phyloP scores from a whole-genome alignment of 1,284 basidiomycete species.

The Inonotus obliquus region DNA sequence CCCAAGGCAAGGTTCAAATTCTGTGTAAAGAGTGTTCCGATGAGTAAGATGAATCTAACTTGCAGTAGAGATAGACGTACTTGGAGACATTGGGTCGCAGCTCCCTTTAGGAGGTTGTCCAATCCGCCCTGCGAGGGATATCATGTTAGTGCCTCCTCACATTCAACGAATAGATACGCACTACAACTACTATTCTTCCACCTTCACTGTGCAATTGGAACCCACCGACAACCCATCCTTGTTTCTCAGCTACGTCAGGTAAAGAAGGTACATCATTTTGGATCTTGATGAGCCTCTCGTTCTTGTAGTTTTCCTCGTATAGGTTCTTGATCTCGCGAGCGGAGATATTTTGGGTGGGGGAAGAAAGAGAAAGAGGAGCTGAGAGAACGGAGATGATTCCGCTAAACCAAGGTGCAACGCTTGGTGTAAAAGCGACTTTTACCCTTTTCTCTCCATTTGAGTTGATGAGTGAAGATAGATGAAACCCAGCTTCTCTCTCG shows the following conservation, averaged over 20 bases:
- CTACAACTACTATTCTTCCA: conserved; percentile 88
- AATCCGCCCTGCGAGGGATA: conserved; percentile 64
- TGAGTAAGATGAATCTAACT: not conserved
- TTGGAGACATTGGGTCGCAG: conserved; percentile 96
- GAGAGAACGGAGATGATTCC: conserved; percentile 89
- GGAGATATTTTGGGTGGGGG: conserved; percentile 44
- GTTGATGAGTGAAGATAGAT: conserved; percentile 64
- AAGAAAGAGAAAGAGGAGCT: too few relatives aligned
- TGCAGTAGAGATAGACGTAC: conserved; percentile 37
- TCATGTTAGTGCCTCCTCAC: not conserved
- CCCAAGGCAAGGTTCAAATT: conserved; percentile 95
- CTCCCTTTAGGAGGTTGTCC: conserved; percentile 96
- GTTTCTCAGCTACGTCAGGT: conserved; percentile 72
- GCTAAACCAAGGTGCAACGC: conserved; percentile 93
- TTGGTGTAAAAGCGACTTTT: conserved; percentile 83
- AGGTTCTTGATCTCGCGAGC: conserved; percentile 73
- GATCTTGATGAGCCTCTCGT: conserved; percentile 71
- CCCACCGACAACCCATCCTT: conserved; percentile 90
- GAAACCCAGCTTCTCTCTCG: conserved; percentile 88
- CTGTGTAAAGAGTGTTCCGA: conserved; percentile 36
- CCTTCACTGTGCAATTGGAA: conserved; percentile 90
- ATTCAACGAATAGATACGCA: conserved; percentile 35
- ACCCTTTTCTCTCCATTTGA: conserved; percentile 30
- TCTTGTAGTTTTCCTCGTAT: conserved; percentile 76
- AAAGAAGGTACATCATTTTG: conserved; percentile 74